These are phyloP conservation scores for Caryopteris hybrid DNA, from an alignment of 305 asterid species.

Conservation along the genomic window DNA sequence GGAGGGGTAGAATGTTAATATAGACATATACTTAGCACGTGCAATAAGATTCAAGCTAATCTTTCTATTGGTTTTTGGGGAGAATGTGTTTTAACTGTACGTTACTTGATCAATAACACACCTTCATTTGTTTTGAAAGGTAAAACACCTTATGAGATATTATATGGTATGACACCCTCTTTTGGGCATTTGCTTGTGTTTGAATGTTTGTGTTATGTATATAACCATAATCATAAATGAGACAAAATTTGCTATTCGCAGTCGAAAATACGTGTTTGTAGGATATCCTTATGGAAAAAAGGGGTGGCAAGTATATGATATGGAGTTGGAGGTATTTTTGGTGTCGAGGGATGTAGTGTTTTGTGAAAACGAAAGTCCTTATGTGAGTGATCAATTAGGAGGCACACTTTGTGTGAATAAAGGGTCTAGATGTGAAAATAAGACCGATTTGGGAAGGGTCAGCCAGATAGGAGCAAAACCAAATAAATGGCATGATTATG, in stretches of 20 bases:
- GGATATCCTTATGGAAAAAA: conserved; percentile 7
- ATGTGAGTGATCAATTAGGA: too few species aligned
- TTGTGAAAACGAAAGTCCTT: neutral
- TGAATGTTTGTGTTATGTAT: neutral
- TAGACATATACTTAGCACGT: neutral
- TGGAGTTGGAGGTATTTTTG: neutral
- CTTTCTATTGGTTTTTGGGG: neutral
- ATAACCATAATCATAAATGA: neutral
- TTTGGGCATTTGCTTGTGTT: neutral
- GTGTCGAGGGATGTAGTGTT: neutral
- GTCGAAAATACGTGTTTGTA: neutral
- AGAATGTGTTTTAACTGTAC: neutral
- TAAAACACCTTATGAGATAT: neutral
- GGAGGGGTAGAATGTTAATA: neutral
- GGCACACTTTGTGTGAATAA: too few species aligned
- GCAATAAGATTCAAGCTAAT: neutral
- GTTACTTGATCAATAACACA: neutral
- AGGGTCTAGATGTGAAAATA: too few species aligned
- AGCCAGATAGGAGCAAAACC: too few species aligned
- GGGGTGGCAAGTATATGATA: neutral
- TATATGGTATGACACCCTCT: neutral
- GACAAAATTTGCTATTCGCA: too few species aligned
- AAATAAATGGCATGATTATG: too few species aligned
- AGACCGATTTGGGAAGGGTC: too few species aligned
- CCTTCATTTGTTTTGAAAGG: neutral